phyloP scores from a whole-genome alignment of 2,329 filamentous ascomycete genomes.

The Alternaria dauci region DNA sequence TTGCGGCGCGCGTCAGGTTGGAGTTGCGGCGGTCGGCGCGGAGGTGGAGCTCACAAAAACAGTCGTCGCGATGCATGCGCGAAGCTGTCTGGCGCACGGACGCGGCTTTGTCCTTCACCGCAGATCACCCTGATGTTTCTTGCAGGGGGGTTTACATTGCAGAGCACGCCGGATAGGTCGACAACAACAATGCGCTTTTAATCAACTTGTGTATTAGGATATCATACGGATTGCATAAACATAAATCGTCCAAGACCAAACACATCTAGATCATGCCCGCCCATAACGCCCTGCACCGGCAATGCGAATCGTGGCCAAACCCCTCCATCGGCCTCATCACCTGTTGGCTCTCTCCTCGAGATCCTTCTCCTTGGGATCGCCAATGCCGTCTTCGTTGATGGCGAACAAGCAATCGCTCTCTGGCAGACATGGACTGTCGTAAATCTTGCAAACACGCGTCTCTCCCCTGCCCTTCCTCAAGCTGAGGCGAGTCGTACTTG shows the following conservation, averaged over 20 bases:
- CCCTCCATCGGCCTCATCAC: constrained; percentile 13
- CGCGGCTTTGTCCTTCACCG: constrained; percentile 10
- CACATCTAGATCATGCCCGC: constrained; percentile 15
- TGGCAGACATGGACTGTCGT: constrained; percentile 95
- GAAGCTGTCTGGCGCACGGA: constrained; percentile 31
- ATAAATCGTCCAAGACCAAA: constrained; percentile 8
- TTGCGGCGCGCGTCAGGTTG: constrained; percentile 22
- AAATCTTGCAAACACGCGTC: constrained; percentile 98
- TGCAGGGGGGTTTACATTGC: not conserved
- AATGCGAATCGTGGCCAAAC: not conserved
- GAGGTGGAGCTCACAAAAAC: constrained; percentile 44
- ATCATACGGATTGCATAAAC: constrained; percentile 11
- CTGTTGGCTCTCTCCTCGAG: constrained; percentile 70
- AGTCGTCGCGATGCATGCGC: constrained; percentile 39
- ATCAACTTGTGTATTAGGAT: constrained; percentile 1
- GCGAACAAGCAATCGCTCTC: constrained; percentile 97
- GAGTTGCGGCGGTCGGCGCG: constrained; percentile 28
- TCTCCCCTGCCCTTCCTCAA: constrained; percentile 95
- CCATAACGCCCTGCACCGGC: not conserved
- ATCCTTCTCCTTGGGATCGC: constrained; percentile 94
- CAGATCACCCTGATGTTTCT: not conserved
- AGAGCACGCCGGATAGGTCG: not conserved
- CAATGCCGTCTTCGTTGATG: constrained; percentile 96
- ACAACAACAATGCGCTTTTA: not conserved
- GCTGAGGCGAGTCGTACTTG: constrained; percentile 92